Conservation (phyloP, 768 basidiomycete genomes). For the Xerocomus potaroensis region DNA sequence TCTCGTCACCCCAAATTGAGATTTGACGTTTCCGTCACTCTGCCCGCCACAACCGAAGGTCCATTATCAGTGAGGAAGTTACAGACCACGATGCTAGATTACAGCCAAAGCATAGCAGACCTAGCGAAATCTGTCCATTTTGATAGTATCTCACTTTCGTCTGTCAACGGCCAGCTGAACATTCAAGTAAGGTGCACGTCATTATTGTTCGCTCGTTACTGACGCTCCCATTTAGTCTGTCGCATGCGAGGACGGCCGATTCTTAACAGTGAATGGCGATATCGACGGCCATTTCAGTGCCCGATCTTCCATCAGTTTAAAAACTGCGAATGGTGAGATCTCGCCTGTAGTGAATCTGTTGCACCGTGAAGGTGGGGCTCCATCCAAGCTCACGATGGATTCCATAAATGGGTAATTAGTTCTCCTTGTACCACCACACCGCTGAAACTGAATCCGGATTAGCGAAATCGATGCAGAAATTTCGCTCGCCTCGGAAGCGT, state of each 20-base stretch:
- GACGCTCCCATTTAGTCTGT: conserved; percentile 28
- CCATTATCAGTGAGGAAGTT: conserved; percentile 38
- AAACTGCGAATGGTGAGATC: conserved; percentile 40
- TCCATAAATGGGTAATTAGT: conserved; percentile 42
- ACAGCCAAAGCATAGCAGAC: conserved; percentile 34
- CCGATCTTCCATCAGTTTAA: conserved; percentile 32
- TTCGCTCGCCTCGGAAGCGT: conserved; percentile 30
- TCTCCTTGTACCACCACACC: background rate
- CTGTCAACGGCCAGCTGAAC: conserved; percentile 34
- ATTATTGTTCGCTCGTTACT: background rate
- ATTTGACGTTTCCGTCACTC: conserved; percentile 35
- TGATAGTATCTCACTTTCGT: conserved; percentile 31
- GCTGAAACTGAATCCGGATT: conserved; percentile 3
- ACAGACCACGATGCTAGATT: conserved; percentile 40
- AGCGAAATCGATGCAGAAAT: conserved; percentile 22
- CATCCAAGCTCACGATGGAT: conserved; percentile 30
- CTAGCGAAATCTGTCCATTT: conserved; percentile 36
- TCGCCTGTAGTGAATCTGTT: conserved; percentile 34
- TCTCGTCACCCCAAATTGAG: conserved; percentile 13
- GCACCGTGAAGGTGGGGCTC: conserved; percentile 21
- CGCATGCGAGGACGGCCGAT: conserved; percentile 19
- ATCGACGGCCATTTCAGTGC: conserved; percentile 44
- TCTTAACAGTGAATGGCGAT: conserved; percentile 41
- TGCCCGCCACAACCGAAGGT: conserved; percentile 31
- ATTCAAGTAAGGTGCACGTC: conserved; percentile 28